Conservation (phyloP, 1,139 yeast genomes). For the Saccharomyces uvarum region DNA sequence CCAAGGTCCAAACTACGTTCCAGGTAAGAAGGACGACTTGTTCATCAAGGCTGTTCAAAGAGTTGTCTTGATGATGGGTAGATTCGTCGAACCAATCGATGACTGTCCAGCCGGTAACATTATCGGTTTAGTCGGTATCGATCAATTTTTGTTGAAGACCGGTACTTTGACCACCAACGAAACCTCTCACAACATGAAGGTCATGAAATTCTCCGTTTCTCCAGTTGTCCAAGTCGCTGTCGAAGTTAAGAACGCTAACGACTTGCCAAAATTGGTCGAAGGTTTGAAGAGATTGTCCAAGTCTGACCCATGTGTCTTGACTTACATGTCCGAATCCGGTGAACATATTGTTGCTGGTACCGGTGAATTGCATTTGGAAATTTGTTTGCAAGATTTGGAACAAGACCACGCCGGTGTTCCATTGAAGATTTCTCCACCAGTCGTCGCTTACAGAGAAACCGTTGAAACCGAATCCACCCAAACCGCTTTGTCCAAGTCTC, state of each 20-base stretch:
- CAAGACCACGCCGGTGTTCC: slow-evolving; percentile 99
- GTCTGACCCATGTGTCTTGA: slow-evolving; percentile 97
- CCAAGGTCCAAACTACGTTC: slow-evolving; percentile 99
- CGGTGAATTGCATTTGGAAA: slow-evolving; percentile 99
- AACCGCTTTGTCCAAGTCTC: slow-evolving; percentile 96
- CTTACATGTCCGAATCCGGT: slow-evolving; percentile 87
- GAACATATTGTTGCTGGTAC: slow-evolving; percentile 99
- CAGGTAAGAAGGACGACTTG: slow-evolving; percentile 96
- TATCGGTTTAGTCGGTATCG: slow-evolving; percentile 99
- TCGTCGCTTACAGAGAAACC: slow-evolving; percentile 98
- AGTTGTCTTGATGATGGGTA: slow-evolving; percentile 99
- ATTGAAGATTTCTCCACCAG: slow-evolving; percentile 94
- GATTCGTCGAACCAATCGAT: slow-evolving; percentile 95
- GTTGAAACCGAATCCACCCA: slow-evolving; percentile 89
- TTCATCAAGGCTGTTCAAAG: slow-evolving; percentile 97
- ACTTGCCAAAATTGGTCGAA: slow-evolving; percentile 98
- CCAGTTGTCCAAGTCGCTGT: slow-evolving; percentile 99
- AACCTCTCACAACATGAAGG: slow-evolving; percentile 98
- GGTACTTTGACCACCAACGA: slow-evolving; percentile 98
- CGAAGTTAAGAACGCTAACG: slow-evolving; percentile 98
- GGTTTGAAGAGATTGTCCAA: slow-evolving; percentile 99
- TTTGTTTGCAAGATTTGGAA: slow-evolving; percentile 92
- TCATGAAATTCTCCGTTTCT: slow-evolving; percentile 99
- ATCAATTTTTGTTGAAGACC: slow-evolving; percentile 97
- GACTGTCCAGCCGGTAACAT: slow-evolving; percentile 99